Conservation (phyloP, 257 asterid species). For the Solanum microdontum region DNA sequence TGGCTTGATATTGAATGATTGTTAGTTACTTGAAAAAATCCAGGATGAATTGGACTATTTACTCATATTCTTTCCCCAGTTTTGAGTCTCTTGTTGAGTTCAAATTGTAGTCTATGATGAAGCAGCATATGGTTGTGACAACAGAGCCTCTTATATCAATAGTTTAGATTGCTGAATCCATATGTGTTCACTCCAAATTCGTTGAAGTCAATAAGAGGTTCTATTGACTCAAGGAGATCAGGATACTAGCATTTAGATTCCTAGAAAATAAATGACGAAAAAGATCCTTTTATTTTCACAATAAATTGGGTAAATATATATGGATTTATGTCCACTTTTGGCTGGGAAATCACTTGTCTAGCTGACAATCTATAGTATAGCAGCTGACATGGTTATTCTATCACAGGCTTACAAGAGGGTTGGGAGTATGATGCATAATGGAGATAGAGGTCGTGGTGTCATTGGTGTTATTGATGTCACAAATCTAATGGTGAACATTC, state of each 20-base stretch:
- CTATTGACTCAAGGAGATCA: not conserved
- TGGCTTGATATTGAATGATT: not conserved
- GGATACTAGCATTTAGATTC: not conserved
- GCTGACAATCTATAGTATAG: not conserved
- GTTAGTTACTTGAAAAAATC: not conserved
- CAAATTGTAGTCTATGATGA: not conserved
- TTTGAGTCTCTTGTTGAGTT: not conserved
- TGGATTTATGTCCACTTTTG: not conserved
- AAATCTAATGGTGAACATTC: conserved; percentile 39
- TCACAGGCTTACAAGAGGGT: conserved; percentile 74
- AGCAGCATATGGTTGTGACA: not conserved
- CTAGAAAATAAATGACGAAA: not conserved
- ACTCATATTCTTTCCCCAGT: not conserved
- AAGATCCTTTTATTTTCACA: not conserved
- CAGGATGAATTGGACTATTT: not conserved
- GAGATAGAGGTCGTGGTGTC: conserved; percentile 68
- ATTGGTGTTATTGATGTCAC: conserved; percentile 79
- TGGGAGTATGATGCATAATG: conserved; percentile 78
- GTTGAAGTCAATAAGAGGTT: not conserved
- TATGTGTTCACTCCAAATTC: not conserved
- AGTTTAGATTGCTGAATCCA: not conserved
- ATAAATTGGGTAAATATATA: not conserved
- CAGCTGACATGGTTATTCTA: not conserved
- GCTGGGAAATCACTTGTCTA: not conserved
- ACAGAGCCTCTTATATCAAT: not conserved